Evolutionary conservation across 2,329 filamentous ascomycete species (phyloP), one percentile per base, ranked within the genome.

Genomic region (Lachnum nothofagi): DNA sequence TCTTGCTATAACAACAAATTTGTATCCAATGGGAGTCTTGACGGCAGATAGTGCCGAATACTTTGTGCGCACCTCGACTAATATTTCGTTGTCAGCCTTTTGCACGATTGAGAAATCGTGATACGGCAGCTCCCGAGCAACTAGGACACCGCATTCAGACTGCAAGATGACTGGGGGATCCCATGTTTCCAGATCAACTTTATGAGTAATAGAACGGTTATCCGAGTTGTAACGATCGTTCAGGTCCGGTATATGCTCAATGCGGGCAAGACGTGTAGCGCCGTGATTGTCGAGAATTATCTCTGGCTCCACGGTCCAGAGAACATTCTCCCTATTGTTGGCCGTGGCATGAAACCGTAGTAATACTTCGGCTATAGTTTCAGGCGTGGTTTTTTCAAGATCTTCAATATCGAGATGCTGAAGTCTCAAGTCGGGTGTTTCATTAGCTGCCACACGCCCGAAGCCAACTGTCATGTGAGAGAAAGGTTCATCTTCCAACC

Each of bases 401-500:
- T 41, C 27, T 23, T 14, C 14, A 22, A 56, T 19, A 29, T 56
- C 52, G 8, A 56, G 25, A 27, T 34, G 41, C 23, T 54, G 51
- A 10, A 52, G 19, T 16, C 17, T 14, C 8, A 52, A 37, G 14
- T 39, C 16, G 12, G 42, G 27, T 12, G 23, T 27, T 35, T 56
- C 54, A 39, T 33, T 22, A 12, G 27, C 14, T 8, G 34, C 23
- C 7, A 42, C 31, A 4, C 54, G 43, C 3, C 25, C 38, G 24
- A 57, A 48, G 12, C 52, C 54, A 37, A 54, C 38, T 4, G 22
- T 51, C 49, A 51, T 51, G n/a, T 44, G 48, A 4, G 42, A 23
- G 19, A 23, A 48, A 14, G 54, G 54, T 4, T 51, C 17, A 7
- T 55, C 49, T 10, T 14, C 17, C 2, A 19, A 23, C 12, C 34